Conservation (phyloP, 441 rosid species). For the Adansonia gregorii region DNA sequence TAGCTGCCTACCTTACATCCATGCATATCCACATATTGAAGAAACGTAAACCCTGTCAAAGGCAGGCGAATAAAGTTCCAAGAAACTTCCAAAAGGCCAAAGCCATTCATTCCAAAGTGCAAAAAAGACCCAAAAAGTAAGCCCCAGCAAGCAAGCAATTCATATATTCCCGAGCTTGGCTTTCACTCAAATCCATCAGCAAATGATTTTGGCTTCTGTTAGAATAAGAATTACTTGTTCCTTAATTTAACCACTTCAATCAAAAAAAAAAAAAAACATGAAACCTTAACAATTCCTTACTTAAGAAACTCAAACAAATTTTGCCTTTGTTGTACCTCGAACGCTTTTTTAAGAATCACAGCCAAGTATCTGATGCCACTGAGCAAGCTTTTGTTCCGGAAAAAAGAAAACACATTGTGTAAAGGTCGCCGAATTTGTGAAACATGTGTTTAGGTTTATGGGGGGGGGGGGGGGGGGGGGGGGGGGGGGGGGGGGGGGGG, state of each 20-base stretch:
- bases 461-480: too few species aligned
- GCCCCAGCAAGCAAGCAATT: neutral
- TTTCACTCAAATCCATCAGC: neutral
- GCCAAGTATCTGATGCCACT: neutral
- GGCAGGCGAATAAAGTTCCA: neutral
- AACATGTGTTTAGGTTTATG: too few species aligned
- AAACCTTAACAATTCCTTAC: neutral
- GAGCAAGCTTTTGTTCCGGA: neutral
- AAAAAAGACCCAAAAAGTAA: neutral
- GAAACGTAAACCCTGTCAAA: neutral
- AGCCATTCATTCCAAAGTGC: neutral
- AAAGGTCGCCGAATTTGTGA: too few species aligned
- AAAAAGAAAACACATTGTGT: too few species aligned
- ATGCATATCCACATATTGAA: neutral
- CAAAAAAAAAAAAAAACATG: neutral
- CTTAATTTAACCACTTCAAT: neutral
- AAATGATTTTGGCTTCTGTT: neutral
- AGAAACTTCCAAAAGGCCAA: neutral
- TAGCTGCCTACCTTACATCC: too few species aligned
- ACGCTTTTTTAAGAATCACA: neutral
- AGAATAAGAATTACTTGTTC: slow-evolving; percentile 6
- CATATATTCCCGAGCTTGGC: neutral
- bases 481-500: too few species aligned
- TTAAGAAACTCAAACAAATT: neutral
- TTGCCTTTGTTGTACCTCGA: neutral